A percentile compares a stretch with the other conserved stretches of the same genome.
phyloP scores from a whole-genome alignment of 345 rosid genomes.

The Populus pruinosa region DNA sequence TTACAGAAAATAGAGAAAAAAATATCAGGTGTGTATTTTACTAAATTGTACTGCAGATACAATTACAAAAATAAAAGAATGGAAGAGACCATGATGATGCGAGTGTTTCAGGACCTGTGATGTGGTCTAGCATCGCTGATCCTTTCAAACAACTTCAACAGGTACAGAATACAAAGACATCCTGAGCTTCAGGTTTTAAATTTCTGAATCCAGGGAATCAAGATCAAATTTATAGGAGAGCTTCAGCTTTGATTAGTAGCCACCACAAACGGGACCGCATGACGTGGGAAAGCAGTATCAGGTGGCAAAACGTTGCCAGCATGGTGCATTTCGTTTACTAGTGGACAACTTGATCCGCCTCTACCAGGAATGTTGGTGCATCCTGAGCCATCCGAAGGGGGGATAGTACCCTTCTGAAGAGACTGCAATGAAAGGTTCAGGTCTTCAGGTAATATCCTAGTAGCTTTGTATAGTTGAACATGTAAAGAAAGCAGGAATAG shows the following conservation, averaged over 20 bases:
- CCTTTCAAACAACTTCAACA: background rate
- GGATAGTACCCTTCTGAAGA: slow-evolving; percentile 31
- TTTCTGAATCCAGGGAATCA: background rate
- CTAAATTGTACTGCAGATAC: background rate
- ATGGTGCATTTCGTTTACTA: slow-evolving; percentile 34
- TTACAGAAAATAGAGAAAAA: background rate
- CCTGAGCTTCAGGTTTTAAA: background rate
- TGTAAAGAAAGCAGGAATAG: slow-evolving; percentile 23
- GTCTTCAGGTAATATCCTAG: slow-evolving; percentile 27
- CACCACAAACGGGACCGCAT: slow-evolving; percentile 19
- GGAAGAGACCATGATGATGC: background rate
- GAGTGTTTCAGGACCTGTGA: slow-evolving; percentile 6
- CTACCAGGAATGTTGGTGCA: slow-evolving; percentile 56
- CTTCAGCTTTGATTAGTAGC: slow-evolving; percentile 20
- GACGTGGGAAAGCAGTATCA: slow-evolving; percentile 26
- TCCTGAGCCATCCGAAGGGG: slow-evolving; percentile 45
- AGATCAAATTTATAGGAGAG: background rate
- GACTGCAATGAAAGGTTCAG: slow-evolving; percentile 29
- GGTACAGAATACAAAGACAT: background rate
- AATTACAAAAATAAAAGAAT: slow-evolving; percentile 3
- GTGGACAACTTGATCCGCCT: slow-evolving; percentile 39
- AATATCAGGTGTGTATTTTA: background rate
- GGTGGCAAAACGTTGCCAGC: slow-evolving; percentile 25
- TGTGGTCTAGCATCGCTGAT: background rate
- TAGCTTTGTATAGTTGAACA: slow-evolving; percentile 16